Percentiles rank a stretch among this genome's conserved stretches.
Conservation (phyloP, 2,329 filamentous ascomycete species). For the Emergomyces pasteurianus region DNA sequence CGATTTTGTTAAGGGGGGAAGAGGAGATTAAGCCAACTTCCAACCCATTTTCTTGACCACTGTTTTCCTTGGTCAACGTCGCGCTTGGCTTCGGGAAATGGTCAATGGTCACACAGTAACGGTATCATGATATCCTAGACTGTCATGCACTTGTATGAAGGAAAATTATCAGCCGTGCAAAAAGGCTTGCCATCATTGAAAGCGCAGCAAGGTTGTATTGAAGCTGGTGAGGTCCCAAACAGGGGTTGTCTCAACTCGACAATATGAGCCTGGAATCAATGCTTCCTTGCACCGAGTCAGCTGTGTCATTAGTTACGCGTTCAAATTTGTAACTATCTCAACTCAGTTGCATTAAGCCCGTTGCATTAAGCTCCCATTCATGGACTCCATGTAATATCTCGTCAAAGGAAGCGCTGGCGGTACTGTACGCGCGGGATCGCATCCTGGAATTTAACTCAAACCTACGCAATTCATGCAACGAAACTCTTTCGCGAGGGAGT, state of each 20-base stretch:
- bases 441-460: not conserved
- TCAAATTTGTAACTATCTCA: not conserved
- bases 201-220: not conserved
- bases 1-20: not conserved
- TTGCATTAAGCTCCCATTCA: not conserved
- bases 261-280: not conserved
- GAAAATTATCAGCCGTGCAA: not conserved
- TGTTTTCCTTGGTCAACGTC: not conserved
- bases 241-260: slow-evolving; percentile 2
- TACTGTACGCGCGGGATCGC: not conserved
- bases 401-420: not conserved
- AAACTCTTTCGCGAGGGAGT: not conserved
- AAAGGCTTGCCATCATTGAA: not conserved
- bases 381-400: not conserved
- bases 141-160: not conserved
- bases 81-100: not conserved
- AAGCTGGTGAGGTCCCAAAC: not conserved
- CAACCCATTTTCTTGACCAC: not conserved
- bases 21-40: not conserved
- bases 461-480: not conserved
- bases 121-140: not conserved
- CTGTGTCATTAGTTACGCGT: too few species aligned
- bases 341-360: not conserved
- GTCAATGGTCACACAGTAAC: not conserved
- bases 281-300: not conserved